A percentile compares a stretch with the other conserved stretches of the same genome.
phyloP scores from a whole-genome alignment of 306 rosid genomes.

The Begonia peltatifolia region DNA sequence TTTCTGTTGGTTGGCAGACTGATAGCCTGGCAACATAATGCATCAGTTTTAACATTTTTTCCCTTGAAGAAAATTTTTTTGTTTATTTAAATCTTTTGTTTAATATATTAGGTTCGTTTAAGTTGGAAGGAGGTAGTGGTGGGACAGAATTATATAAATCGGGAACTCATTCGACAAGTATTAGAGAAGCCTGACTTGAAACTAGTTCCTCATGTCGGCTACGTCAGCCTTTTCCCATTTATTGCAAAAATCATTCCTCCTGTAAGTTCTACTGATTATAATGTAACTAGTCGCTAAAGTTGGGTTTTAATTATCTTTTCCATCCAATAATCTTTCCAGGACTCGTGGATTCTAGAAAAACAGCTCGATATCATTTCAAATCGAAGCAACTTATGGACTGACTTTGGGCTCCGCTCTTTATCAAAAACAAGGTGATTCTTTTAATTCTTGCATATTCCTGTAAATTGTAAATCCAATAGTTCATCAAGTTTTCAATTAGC shows the following conservation, averaged over 20 bases:
- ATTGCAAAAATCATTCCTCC: constrained; percentile 75
- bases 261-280: constrained; percentile 29
- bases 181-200: constrained; percentile 45
- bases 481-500: too few relatives aligned
- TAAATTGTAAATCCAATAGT: too few relatives aligned
- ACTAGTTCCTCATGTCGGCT: constrained; percentile 83
- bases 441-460: background rate
- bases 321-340: constrained; percentile 24
- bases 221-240: constrained; percentile 78
- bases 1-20: background rate
- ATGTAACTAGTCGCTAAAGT: background rate
- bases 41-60: constrained; percentile 1
- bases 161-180: constrained; percentile 59
- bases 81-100: constrained; percentile 3
- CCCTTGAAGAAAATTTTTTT: background rate
- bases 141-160: constrained; percentile 30
- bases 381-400: constrained; percentile 62
- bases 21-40: background rate
- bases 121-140: constrained; percentile 47
- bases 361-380: constrained; percentile 80
- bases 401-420: constrained; percentile 92
- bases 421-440: constrained; percentile 56
- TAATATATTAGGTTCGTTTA: constrained; percentile 51
- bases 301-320: background rate
- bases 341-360: constrained; percentile 75